phyloP scores from a whole-genome alignment of 2,329 filamentous ascomycete genomes.

The Penicillium rolfsii region DNA sequence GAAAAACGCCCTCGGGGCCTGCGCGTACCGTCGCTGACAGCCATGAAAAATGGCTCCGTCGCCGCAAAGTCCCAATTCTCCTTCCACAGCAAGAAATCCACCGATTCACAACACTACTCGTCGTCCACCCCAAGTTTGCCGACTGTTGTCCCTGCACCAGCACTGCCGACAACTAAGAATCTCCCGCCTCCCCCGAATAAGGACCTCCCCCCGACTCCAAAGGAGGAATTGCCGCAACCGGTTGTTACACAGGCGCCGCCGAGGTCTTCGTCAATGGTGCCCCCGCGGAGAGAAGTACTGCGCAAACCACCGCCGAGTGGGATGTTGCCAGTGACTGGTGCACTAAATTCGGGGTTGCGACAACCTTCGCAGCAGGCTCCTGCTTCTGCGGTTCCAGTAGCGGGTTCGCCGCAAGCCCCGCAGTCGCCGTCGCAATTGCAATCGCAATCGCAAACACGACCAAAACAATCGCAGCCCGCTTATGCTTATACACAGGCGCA shows the following conservation, averaged over 20 bases:
- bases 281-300: constrained; percentile 17
- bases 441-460: neutral
- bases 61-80: constrained; percentile 33
- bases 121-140: neutral
- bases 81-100: constrained; percentile 28
- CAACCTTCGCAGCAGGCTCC: constrained; percentile 6
- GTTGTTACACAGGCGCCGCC: constrained; percentile 12
- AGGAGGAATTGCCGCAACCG: constrained; percentile 16
- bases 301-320: constrained; percentile 12
- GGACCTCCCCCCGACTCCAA: constrained; percentile 33
- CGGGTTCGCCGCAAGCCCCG: neutral
- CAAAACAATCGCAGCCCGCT: neutral
- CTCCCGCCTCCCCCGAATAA: constrained; percentile 31
- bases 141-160: constrained; percentile 11
- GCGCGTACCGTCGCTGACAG: constrained; percentile 39
- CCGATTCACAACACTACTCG: constrained; percentile 15
- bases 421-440: neutral
- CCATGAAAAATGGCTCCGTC: constrained; percentile 30
- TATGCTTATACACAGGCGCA: neutral
- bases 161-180: constrained; percentile 6
- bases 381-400: neutral
- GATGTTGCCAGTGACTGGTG: neutral
- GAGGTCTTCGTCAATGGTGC: constrained; percentile 16
- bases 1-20: constrained; percentile 40
- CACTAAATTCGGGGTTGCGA: constrained; percentile 6